Evolutionary conservation across 1,284 basidiomycete species (phyloP), one percentile per base, ranked within the genome.

Genomic region (Ceratorhiza oryzae-sativae): DNA sequence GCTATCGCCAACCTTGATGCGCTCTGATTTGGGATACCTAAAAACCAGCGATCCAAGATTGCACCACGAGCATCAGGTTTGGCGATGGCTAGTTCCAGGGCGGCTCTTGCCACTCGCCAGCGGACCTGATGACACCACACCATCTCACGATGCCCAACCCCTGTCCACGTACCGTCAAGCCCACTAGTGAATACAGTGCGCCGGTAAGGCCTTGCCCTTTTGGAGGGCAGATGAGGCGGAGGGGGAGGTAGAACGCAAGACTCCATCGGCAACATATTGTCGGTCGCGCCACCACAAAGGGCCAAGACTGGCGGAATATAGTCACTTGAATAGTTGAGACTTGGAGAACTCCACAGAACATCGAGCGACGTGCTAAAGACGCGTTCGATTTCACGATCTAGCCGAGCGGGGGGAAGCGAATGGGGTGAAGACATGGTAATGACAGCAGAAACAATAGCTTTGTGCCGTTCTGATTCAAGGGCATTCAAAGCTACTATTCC

Each of bases 111-210:
- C 15, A 98, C 84, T 41, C 89, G 87, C 88, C 91, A 93, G 34
- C 97, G 89, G 18, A 98, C 89, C 80, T 99, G 97, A 80, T 98
- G 94, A 79, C 97, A 99, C 97, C 97, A 99, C 12, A 98, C 93
- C 87, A 98, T 97, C 71, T 94, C 95, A 61, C 91, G 88, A 80
- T 99, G 97, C 45, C 97, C 97, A 2, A 98, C 93, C 0, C 94
- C 93, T 0, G 95, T 95, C 94, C 96, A 98, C 1, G 91, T 88
- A 12, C 93, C 92, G 49, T 96, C 92, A 15, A 99, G 83, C 0
- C 90, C 90, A 25, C 92, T 92, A 0, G 95, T 92, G 79, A 96
- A 98, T 3, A 95, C 84, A 0, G 94, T 91, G 51, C 90, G 85
- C 45, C 92, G 83, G 73, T 88, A 89, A 0, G 78, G 58, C 3